phyloP scores from a whole-genome alignment of 345 rosid genomes.

The Acer campestre region DNA sequence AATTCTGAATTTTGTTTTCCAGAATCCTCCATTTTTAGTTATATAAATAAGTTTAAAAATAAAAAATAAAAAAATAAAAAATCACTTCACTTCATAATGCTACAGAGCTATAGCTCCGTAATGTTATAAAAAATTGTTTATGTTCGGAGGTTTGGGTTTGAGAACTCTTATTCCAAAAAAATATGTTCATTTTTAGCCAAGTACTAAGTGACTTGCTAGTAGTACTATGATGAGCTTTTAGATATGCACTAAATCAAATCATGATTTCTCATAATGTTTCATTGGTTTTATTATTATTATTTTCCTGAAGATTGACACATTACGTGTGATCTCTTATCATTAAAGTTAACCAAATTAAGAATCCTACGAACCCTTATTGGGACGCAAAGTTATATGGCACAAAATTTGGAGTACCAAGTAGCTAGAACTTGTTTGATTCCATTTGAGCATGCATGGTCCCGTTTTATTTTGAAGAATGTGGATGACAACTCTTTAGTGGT shows the following conservation, averaged over 20 bases:
- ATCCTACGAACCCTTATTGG: constrained; percentile 2
- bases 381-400: constrained; percentile 11
- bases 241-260: constrained; percentile 2
- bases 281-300: neutral
- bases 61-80: too few species aligned
- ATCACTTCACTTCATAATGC: too few species aligned
- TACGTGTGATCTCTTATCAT: neutral
- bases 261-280: neutral
- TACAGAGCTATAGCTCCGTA: too few species aligned
- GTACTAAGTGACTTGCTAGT: neutral
- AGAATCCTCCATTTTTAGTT: too few species aligned
- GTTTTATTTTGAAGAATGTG: neutral
- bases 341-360: neutral
- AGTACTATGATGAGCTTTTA: neutral
- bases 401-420: neutral
- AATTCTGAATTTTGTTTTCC: too few species aligned
- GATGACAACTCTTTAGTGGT: too few species aligned
- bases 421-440: neutral
- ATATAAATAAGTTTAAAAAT: too few species aligned
- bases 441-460: neutral
- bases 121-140: too few species aligned
- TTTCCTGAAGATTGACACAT: neutral
- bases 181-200: too few species aligned
- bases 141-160: too few species aligned
- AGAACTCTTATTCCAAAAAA: too few species aligned